phyloP scores from a whole-genome alignment of 139 green algal species.

The Gonium pectorale region DNA sequence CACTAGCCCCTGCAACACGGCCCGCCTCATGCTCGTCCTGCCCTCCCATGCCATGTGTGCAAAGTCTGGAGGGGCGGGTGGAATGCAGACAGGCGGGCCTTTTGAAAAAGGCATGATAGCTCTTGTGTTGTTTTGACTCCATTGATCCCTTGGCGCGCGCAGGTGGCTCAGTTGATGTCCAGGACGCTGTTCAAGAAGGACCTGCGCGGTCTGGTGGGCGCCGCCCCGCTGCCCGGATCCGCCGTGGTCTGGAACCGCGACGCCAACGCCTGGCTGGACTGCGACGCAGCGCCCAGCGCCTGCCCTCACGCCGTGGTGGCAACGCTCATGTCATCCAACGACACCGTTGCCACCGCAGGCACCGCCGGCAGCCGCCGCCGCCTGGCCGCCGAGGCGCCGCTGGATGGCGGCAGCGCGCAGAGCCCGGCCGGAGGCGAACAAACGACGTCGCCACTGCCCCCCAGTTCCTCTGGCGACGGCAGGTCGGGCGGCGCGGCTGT shows the following conservation, averaged over 20 bases:
- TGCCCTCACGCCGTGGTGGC: background rate
- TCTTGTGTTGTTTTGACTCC: background rate
- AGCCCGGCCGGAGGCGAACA: too few relatives aligned
- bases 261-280: background rate
- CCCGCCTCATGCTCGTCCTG: background rate
- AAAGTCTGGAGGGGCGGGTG: too few relatives aligned
- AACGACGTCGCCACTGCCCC: background rate
- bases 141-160: background rate
- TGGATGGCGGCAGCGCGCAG: too few relatives aligned
- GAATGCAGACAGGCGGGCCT: too few relatives aligned
- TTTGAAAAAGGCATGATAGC: background rate
- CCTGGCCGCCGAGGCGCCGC: background rate
- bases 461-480: background rate
- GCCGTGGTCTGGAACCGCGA: background rate
- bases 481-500: background rate
- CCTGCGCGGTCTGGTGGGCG: conserved; percentile 2
- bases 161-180: background rate
- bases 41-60: too few relatives aligned
- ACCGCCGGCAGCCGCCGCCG: background rate
- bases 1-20: background rate
- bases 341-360: background rate
- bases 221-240: conserved; percentile 11
- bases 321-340: background rate
- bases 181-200: too few relatives aligned
- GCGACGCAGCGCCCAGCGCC: background rate